Conservation (phyloP, 371 early-diverging fungal genomes). For the Apophysomyces ossiformis region DNA sequence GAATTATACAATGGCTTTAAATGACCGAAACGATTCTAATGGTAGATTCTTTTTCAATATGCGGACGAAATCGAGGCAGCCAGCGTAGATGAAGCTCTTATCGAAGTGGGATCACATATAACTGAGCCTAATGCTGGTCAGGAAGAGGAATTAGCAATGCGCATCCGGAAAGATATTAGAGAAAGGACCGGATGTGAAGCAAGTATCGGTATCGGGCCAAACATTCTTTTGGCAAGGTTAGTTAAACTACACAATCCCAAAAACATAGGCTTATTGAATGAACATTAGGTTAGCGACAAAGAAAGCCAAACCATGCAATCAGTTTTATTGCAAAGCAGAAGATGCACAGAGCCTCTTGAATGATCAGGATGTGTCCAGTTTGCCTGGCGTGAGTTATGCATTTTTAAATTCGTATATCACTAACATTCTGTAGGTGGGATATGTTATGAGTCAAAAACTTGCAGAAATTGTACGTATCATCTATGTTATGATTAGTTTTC, state of each 20-base stretch:
- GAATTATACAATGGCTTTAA: background rate
- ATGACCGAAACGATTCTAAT: no score
- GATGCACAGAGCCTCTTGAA: slow-evolving; percentile 48
- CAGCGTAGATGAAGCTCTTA: slow-evolving; percentile 79
- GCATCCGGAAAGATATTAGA: slow-evolving; percentile 46
- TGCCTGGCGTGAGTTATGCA: slow-evolving; percentile 40
- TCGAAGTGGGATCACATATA: slow-evolving; percentile 70
- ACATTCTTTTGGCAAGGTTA: slow-evolving; percentile 73
- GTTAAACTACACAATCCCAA: background rate
- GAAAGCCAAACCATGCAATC: slow-evolving; percentile 84
- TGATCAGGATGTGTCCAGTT: slow-evolving; percentile 37
- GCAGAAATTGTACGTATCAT: slow-evolving; percentile 27
- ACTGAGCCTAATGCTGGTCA: slow-evolving; percentile 30
- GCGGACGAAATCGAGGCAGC: slow-evolving; percentile 81
- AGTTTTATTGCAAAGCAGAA: slow-evolving; percentile 43
- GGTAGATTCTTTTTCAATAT: slow-evolving; percentile 57
- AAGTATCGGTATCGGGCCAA: slow-evolving; percentile 78
- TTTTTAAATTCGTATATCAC: background rate
- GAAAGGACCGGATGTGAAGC: slow-evolving; percentile 68
- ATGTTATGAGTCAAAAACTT: slow-evolving; percentile 48
- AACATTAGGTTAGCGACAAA: slow-evolving; percentile 67
- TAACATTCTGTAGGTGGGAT: slow-evolving; percentile 42
- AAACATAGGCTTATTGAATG: background rate
- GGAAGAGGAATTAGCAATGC: slow-evolving; percentile 34
- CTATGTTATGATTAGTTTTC: background rate